Evolutionary conservation across 148 eudicot species (phyloP), one percentile per base, ranked within the genome.

Genomic region (Silene latifolia): DNA sequence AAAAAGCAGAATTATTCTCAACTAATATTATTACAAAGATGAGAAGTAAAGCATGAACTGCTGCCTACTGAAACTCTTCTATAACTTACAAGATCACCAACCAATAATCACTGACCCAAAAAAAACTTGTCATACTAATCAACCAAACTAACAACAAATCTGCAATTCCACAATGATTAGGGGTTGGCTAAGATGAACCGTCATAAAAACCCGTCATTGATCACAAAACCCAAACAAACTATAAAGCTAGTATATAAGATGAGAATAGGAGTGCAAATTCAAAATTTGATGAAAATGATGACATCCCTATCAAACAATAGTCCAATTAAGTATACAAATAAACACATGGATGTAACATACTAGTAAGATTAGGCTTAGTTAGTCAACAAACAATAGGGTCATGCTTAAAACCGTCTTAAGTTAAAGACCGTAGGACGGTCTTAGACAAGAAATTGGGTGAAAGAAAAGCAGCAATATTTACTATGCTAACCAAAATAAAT

Each of bases 271-370:
- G 18, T 51, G 56, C 56, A 78, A 73, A 39, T 6, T 6, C 6
- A 39, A 7, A 39, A 39, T 39, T 56, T 27, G 54, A 73, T 39
- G 46, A 63, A 12, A 65, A 54, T 51, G 44, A 61, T 18, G 23
- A 14, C 14, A 51, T 51, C 17, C 17, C 3, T n/a, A 25, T 60
- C 19, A 75, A 76, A 57, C 54, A 71, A 46, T 3, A 17, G 75
- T 75, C 79, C 67, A 75, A 75, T 54, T 63, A 56, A 19, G 67
- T 76, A 54, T 58, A 21, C 53, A 54, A 35, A 57, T 65, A 64
- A 35, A 58, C 15, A 51, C 46, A 21, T 60, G 61, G 23, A n/a
- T 24, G 63, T 18, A 19, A 59, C 23, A 59, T 59, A 20, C 1
- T 8, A 59, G 19, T 59, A 23, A 63, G 3, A 32, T 32, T 32